Evolutionary conservation across 2,329 filamentous ascomycete species (phyloP), one percentile per base, ranked within the genome.

Genomic region (Acrocalymma vagum): DNA sequence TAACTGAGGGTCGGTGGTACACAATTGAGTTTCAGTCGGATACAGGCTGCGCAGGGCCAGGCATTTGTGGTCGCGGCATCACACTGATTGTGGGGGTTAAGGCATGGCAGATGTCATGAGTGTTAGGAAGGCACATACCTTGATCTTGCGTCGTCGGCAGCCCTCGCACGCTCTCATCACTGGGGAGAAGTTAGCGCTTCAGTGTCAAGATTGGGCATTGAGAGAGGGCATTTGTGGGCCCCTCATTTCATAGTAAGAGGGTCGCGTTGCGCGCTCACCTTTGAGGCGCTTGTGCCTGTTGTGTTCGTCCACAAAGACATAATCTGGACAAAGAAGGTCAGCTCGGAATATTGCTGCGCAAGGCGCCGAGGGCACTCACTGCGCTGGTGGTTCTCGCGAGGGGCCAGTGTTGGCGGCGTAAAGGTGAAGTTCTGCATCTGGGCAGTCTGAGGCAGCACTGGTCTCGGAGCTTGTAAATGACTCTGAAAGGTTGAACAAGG

Each of bases 241-340:
- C n/a, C n/a, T n/a, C n/a, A n/a, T n/a, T n/a, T n/a, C n/a, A n/a
- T n/a, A n/a, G n/a, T n/a, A n/a, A n/a, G n/a, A n/a, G n/a, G 16
- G 29, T 17, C 33, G 27, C 5, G 11, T 25, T 30, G 45, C 23
- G 35, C 31, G 28, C 69, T 47, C 82, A 94, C 90, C 90, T 80
- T 97, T 97, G 51, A 97, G 77, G 60, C 93, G 84, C 74, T 97
- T 97, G 73, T 97, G 94, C 52, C 94, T 87, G 76, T 97, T 97
- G 72, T 97, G n/a, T 72, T 97, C 93, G 72, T 97, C 93, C 42
- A 97, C 94, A 67, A 97, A 97, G 61, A 97, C 94, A 88, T 96
- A 97, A 71, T 96, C 92, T 95, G 61, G 29, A 45, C 43, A 29
- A 65, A n/a, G 17, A 27, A 24, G 31, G 50, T 67, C 49, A 63